Evolutionary conservation across 208 protist species (phyloP).

Genomic region (Blastocrithidia nonstop): DNA sequence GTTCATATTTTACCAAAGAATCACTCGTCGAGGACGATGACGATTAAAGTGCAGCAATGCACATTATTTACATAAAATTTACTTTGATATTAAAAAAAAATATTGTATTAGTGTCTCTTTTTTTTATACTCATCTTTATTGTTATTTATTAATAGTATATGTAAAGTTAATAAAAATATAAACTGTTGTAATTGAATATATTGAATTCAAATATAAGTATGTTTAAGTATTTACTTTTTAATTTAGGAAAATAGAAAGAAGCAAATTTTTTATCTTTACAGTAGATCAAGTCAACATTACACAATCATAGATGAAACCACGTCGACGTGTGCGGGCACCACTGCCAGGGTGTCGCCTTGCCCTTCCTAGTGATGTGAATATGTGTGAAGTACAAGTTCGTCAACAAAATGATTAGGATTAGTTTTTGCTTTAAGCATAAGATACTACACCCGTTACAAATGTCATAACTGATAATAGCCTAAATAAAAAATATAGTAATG

Average conservation of each 20-base stretch:
- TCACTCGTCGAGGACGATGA: slow-evolving; percentile 82
- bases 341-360: slow-evolving; percentile 22
- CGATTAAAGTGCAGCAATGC: slow-evolving; percentile 12
- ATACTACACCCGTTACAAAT: slow-evolving; percentile 57
- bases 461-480: slow-evolving; percentile 24
- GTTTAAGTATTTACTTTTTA: too few relatives aligned
- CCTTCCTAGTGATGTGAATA: slow-evolving; percentile 22
- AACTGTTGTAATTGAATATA: neutral
- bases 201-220: neutral
- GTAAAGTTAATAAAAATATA: neutral
- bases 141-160: neutral
- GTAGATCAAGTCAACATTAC: neutral
- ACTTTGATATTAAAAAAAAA: too few relatives aligned
- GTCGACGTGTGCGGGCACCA: slow-evolving; percentile 2
- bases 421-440: slow-evolving; percentile 67
- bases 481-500: neutral
- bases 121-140: slow-evolving; percentile 1
- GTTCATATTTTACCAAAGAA: slow-evolving; percentile 76
- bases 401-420: slow-evolving; percentile 47
- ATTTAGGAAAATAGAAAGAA: neutral
- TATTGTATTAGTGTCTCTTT: slow-evolving; percentile 4
- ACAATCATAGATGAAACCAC: slow-evolving; percentile 1
- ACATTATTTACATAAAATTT: slow-evolving; percentile 4
- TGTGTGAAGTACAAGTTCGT: slow-evolving; percentile 46
- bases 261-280: neutral